Evolutionary conservation across 2,329 filamentous ascomycete genomes (phyloP).

Genomic region (Xylariaceae sp.): DNA sequence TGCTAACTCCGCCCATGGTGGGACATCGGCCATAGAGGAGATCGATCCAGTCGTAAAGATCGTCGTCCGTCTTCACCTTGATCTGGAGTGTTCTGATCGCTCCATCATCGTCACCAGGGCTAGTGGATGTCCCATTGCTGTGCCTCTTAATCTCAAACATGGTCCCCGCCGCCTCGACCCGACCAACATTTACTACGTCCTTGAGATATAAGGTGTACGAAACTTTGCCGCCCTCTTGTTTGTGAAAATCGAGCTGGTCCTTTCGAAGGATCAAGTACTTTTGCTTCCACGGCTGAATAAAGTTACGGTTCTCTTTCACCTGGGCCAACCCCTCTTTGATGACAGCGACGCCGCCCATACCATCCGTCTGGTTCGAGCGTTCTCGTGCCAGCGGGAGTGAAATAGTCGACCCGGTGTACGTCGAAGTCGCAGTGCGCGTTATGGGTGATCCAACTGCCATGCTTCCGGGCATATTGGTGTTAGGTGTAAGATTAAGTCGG

Average conservation of each 20-base stretch:
- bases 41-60: conserved; percentile 98
- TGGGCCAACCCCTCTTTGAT: conserved; percentile 79
- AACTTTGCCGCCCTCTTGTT: conserved; percentile 81
- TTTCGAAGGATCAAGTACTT: conserved; percentile 89
- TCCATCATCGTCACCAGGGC: conserved; percentile 73
- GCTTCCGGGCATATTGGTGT: conserved; percentile 67
- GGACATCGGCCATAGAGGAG: conserved; percentile 95
- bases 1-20: conserved; percentile 96
- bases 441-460: conserved; percentile 74
- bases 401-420: conserved; percentile 66
- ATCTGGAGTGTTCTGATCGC: conserved; percentile 81
- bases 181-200: conserved; percentile 83
- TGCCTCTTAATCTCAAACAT: conserved; percentile 89
- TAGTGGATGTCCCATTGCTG: conserved; percentile 61
- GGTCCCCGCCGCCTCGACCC: conserved; percentile 84
- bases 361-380: conserved; percentile 52
- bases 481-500: conserved; percentile 73
- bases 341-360: conserved; percentile 62
- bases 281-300: conserved; percentile 83
- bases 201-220: conserved; percentile 80
- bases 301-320: conserved; percentile 85
- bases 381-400: conserved; percentile 64
- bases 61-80: conserved; percentile 90
- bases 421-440: conserved; percentile 59
- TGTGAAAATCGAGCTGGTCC: conserved; percentile 90